phyloP scores from a whole-genome alignment of 306 rosid species.

The Pyrus pyrifolia region DNA sequence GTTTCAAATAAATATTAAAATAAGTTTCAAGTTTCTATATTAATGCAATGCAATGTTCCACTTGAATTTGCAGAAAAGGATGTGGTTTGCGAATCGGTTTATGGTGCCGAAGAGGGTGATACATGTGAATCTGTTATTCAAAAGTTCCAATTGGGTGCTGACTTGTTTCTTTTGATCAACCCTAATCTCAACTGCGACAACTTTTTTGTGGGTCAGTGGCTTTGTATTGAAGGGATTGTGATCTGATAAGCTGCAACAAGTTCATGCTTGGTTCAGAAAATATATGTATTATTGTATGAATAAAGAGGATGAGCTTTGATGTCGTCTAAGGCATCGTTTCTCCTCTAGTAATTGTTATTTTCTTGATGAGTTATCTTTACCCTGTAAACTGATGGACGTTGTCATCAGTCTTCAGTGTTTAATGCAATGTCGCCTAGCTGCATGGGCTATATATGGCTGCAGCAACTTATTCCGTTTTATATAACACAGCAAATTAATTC shows the following conservation, averaged over 20 bases:
- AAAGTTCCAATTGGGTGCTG: background rate
- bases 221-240: slow-evolving; percentile 1
- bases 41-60: background rate
- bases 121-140: background rate
- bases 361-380: background rate
- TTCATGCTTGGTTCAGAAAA: background rate
- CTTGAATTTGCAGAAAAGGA: background rate
- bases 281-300: background rate
- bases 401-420: background rate
- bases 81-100: background rate
- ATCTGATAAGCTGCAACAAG: background rate
- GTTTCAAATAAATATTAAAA: background rate
- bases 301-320: no score
- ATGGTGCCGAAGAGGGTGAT: slow-evolving; percentile 1
- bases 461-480: background rate
- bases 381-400: background rate
- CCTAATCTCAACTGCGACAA: slow-evolving; percentile 9
- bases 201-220: slow-evolving; percentile 17
- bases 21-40: background rate
- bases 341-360: background rate
- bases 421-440: background rate
- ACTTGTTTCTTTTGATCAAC: slow-evolving; percentile 5
- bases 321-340: background rate
- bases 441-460: background rate
- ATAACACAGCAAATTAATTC: no score